A percentile compares a stretch with the other conserved stretches of the same genome.
These are phyloP conservation scores for Schizochytrium sp. DNA, from an alignment of 108 stramenopile genomes.

Conservation along the genomic window DNA sequence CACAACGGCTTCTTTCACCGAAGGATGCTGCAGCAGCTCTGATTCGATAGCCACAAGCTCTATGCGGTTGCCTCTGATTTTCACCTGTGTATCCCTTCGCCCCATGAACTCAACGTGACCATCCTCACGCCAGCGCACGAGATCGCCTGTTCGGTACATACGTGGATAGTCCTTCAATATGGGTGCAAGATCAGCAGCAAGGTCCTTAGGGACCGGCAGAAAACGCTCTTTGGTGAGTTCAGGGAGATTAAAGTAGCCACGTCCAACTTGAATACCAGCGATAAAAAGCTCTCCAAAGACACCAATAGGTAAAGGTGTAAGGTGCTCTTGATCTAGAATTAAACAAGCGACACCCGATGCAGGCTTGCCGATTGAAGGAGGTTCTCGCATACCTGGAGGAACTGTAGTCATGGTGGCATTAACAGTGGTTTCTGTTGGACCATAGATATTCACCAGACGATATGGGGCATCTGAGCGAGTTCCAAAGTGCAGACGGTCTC, in stretches of 20 bases:
- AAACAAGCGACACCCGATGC: neutral
- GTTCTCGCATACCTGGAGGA: neutral
- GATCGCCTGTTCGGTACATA: constrained; percentile 67
- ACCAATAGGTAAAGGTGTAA: neutral
- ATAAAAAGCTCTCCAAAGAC: constrained; percentile 53
- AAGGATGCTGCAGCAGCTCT: neutral
- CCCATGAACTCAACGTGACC: constrained; percentile 65
- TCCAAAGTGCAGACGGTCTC: constrained; percentile 58
- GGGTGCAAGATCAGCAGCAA: neutral
- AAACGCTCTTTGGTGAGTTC: constrained; percentile 17
- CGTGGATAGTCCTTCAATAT: neutral
- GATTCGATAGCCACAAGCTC: constrained; percentile 68
- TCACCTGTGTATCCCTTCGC: constrained; percentile 65
- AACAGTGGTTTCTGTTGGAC: constrained; percentile 44
- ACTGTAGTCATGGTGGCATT: constrained; percentile 14
- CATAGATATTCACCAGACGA: constrained; percentile 47
- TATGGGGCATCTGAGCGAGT: neutral
- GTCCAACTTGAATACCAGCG: neutral
- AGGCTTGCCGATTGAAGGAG: constrained; percentile 27
- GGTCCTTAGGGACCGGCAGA: neutral
- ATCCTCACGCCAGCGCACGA: constrained; percentile 61
- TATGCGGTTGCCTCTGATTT: constrained; percentile 66
- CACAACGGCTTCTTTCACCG: neutral
- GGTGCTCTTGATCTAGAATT: neutral
- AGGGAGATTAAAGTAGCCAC: constrained; percentile 38